A percentile compares a stretch with the other conserved stretches of the same genome.
Conservation (phyloP, 2,329 filamentous ascomycete species). For the Aspergillus japonicus region DNA sequence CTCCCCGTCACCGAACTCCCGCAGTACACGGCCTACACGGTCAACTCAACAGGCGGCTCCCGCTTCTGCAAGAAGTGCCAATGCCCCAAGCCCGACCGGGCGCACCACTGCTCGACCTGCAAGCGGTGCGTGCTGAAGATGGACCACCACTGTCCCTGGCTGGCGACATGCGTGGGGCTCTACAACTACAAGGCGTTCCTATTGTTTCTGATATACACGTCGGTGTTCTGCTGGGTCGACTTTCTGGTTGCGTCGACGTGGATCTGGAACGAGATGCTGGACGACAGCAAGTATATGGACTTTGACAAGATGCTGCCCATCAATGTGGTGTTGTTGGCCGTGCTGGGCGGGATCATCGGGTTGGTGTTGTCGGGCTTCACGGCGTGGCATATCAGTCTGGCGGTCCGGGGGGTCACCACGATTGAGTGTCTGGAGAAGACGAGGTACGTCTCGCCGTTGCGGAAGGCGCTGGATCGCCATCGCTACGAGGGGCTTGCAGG, state of each 20-base stretch:
- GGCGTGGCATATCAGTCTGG: slow-evolving; percentile 83
- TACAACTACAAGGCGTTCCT: slow-evolving; percentile 95
- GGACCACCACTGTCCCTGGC: slow-evolving; percentile 99
- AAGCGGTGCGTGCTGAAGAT: slow-evolving; percentile 95
- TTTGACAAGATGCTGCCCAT: slow-evolving; percentile 68
- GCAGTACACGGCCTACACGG: slow-evolving; percentile 75
- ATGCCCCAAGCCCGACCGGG: slow-evolving; percentile 87
- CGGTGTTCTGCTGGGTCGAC: slow-evolving; percentile 76
- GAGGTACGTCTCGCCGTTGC: slow-evolving; percentile 79
- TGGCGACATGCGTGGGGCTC: slow-evolving; percentile 91
- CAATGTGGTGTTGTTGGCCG: slow-evolving; percentile 84
- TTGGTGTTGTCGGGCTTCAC: slow-evolving; percentile 88
- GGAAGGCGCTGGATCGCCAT: slow-evolving; percentile 66
- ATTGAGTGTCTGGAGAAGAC: slow-evolving; percentile 97
- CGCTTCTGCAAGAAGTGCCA: slow-evolving; percentile 98
- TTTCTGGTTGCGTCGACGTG: slow-evolving; percentile 76
- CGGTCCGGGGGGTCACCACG: slow-evolving; percentile 78
- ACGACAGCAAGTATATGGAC: slow-evolving; percentile 68
- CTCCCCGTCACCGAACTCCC: slow-evolving; percentile 70
- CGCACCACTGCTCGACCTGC: slow-evolving; percentile 96
- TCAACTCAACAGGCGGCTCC: slow-evolving; percentile 82
- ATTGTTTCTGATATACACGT: slow-evolving; percentile 86
- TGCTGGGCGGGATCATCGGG: slow-evolving; percentile 86
- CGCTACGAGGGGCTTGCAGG: slow-evolving; percentile 53
- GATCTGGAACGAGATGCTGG: slow-evolving; percentile 81